Base-by-base conservation (phyloP, 2,329 filamentous ascomycete species). In the Pleomassaria siparia region DNA sequence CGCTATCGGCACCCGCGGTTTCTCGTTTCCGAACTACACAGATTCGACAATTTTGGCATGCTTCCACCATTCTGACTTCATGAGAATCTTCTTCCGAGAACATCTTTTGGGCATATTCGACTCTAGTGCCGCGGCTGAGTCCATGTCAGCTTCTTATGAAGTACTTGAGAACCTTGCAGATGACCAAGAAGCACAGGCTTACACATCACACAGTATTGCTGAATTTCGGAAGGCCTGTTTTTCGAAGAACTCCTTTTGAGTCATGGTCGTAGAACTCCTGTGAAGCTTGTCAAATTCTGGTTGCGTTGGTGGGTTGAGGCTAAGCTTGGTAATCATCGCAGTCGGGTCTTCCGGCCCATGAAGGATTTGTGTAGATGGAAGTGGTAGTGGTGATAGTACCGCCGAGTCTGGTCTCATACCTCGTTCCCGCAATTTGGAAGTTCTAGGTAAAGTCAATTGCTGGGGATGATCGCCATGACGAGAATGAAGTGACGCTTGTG, bases 151-250 rank as follows among this genome's bases (percentile, higher is more conserved):
- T 15, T 16, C 9, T 20, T 40, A 36, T 46, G 13, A 18, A 32
- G 21, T 30, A 48, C 16, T 12, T 26, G 25, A 12, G 25, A 26
- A 26, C 12, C 6, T 26, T 30, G 13, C n/a, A n/a, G n/a, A n/a
- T n/a, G 12, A 30, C 4, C 28, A 25, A 20, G 36, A 41, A 37
- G 40, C 12, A n/a, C 4, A 9, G 9, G 7, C 67, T 63, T 60
- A 70, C 65, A 75, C 67, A 43, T 76, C 73, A 51, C 74, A 76
- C 4, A 77, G 55, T 8, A 75, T 70, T 6, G 72, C 73, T 1
- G 73, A 67, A 46, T 76, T 74, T 7, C 71, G 68, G 37, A 75
- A 74, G 0, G 75, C 69, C 20, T 65, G 60, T 36, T 66, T 71
- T 43, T 74, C 70, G 37, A 77, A 77, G 3, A 44, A 45, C 1